A percentile compares a stretch with the other conserved stretches of the same genome.
Evolutionary conservation across 805 yeast genomes (phyloP).

Genomic region (Jamesozyma piceae): DNA sequence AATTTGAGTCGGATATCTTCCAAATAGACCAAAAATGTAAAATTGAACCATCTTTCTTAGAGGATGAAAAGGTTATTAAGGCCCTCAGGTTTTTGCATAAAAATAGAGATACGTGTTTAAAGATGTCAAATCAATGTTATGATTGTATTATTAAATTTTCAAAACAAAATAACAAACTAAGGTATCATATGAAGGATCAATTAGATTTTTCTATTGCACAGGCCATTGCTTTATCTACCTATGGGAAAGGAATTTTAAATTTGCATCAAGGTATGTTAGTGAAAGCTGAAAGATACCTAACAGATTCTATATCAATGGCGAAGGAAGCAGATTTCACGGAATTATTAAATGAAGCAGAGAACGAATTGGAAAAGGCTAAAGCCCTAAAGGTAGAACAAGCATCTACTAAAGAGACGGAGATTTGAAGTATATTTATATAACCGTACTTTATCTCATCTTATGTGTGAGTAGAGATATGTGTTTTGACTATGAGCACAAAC

Average conservation of each 20-base stretch:
- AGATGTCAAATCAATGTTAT: conserved; percentile 34
- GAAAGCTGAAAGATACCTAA: conserved; percentile 50
- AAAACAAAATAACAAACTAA: conserved; percentile 28
- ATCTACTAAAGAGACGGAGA: no score
- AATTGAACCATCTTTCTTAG: conserved; percentile 13
- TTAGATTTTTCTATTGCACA: conserved; percentile 43
- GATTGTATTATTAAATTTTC: conserved; percentile 36
- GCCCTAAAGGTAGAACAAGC: conserved; percentile 5
- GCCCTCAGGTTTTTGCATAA: conserved; percentile 19
- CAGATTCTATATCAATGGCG: conserved; percentile 65
- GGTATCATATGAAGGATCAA: conserved; percentile 28
- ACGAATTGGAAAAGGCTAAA: conserved; percentile 44
- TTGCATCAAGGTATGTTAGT: conserved; percentile 49
- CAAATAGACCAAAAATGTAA: conserved; percentile 24
- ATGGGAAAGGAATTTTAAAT: conserved; percentile 74
- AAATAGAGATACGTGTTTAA: conserved; percentile 25
- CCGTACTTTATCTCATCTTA: no score
- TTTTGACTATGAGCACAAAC: no score
- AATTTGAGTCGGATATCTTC: conserved; percentile 41
- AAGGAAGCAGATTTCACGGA: conserved; percentile 56
- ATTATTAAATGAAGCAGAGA: conserved; percentile 53
- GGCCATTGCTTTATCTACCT: conserved; percentile 70
- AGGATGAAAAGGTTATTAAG: conserved; percentile 20
- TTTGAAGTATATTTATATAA: no score
- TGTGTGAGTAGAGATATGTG: no score